A percentile compares a stretch with the other conserved stretches of the same genome.
phyloP scores from a whole-genome alignment of 441 rosid genomes.

The Isatis lusitanica region DNA sequence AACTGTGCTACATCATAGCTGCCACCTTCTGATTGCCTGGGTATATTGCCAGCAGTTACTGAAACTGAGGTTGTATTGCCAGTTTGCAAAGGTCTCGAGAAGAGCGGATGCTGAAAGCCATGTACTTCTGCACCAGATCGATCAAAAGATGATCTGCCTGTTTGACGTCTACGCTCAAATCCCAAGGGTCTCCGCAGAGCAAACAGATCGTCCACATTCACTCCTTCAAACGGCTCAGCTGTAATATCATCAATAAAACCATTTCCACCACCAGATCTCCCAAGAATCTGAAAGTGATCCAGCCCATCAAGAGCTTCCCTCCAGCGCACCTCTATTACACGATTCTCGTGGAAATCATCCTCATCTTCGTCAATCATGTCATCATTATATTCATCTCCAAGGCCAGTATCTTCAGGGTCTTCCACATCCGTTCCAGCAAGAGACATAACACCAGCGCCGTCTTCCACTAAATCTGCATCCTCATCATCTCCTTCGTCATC shows the following conservation, averaged over 20 bases:
- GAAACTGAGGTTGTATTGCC: slow-evolving; percentile 65
- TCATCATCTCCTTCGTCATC: slow-evolving; percentile 96
- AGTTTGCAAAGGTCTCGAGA: slow-evolving; percentile 78
- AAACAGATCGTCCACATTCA: slow-evolving; percentile 92
- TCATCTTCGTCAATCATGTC: slow-evolving; percentile 97
- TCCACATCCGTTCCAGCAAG: slow-evolving; percentile 93
- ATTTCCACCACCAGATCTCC: slow-evolving; percentile 77
- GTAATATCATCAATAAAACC: slow-evolving; percentile 89
- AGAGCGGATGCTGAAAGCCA: slow-evolving; percentile 96
- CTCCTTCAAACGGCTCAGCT: slow-evolving; percentile 98
- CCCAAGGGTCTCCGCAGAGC: slow-evolving; percentile 91
- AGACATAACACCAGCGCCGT: slow-evolving; percentile 96
- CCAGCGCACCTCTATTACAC: slow-evolving; percentile 92
- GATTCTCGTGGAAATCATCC: slow-evolving; percentile 90
- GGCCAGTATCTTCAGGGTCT: slow-evolving; percentile 91
- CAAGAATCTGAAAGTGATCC: slow-evolving; percentile 89
- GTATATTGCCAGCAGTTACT: slow-evolving; percentile 67
- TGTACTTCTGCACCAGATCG: slow-evolving; percentile 73
- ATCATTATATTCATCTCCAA: slow-evolving; percentile 92
- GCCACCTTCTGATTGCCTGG: slow-evolving; percentile 85
- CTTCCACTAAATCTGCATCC: slow-evolving; percentile 92
- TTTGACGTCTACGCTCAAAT: slow-evolving; percentile 84
- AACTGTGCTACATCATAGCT: slow-evolving; percentile 81
- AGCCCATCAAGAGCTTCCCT: slow-evolving; percentile 95
- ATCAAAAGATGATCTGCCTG: slow-evolving; percentile 75